These are phyloP conservation scores for Ceratocystis diversiconidia DNA, from an alignment of 2,329 filamentous ascomycete genomes.

Conservation along the genomic window DNA sequence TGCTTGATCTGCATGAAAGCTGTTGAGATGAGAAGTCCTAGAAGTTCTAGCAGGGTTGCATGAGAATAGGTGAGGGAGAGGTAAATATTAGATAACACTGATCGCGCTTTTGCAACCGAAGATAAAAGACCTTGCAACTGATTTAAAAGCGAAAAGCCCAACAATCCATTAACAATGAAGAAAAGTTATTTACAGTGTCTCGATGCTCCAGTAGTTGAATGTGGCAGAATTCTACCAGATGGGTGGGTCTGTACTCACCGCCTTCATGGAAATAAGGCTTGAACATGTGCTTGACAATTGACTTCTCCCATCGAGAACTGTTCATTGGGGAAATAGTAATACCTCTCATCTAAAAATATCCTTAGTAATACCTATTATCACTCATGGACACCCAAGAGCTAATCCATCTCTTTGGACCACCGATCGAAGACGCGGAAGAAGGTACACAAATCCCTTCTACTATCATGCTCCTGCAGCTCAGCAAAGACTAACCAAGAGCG, in stretches of 20 bases:
- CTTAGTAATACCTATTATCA: not conserved
- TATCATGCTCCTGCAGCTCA: not conserved
- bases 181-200: no score
- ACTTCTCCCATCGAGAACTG: not conserved
- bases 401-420: conserved; percentile 20
- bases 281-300: not conserved
- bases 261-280: not conserved
- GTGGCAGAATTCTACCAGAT: not conserved
- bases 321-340: not conserved
- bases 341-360: not conserved
- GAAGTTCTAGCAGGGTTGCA: no score
- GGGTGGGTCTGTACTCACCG: not conserved
- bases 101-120: no score
- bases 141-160: no score
- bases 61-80: no score
- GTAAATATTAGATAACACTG: no score
- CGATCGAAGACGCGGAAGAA: conserved; percentile 37
- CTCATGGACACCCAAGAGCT: conserved; percentile 14
- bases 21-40: no score
- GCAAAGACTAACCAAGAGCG: not conserved
- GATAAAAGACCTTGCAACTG: no score
- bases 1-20: no score
- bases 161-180: no score
- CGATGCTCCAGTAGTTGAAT: not conserved
- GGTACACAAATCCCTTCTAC: conserved; percentile 23